Evolutionary conservation across 495 filamentous ascomycete species (phyloP).

Genomic region (Jackrogersella minutella): DNA sequence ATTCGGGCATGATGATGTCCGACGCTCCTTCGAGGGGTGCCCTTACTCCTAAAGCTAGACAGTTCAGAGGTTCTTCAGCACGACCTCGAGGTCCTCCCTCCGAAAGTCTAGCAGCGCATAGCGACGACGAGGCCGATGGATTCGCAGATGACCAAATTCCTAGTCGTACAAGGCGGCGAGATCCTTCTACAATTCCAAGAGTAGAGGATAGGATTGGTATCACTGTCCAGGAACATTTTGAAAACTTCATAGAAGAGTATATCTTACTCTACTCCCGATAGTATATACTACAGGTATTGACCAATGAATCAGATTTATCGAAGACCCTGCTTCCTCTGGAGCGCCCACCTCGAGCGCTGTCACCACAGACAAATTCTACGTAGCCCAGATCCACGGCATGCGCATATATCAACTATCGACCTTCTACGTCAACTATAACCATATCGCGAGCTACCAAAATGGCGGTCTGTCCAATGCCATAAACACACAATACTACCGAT

Average conservation of each 20-base stretch:
- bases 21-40: slow-evolving; percentile 48
- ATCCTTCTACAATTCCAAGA: slow-evolving; percentile 70
- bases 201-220: slow-evolving; percentile 90
- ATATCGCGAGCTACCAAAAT: slow-evolving; percentile 74
- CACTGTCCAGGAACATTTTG: slow-evolving; percentile 83
- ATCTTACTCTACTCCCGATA: slow-evolving; percentile 22
- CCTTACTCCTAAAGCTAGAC: slow-evolving; percentile 47
- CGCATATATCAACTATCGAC: slow-evolving; percentile 87
- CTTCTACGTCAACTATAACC: slow-evolving; percentile 94
- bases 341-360: slow-evolving; percentile 77
- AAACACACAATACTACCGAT: slow-evolving; percentile 90
- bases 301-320: slow-evolving; percentile 66
- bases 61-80: slow-evolving; percentile 61
- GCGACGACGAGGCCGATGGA: slow-evolving; percentile 67
- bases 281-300: slow-evolving; percentile 30
- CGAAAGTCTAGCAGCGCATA: slow-evolving; percentile 69
- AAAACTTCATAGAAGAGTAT: slow-evolving; percentile 87
- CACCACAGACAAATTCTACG: slow-evolving; percentile 91
- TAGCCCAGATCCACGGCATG: slow-evolving; percentile 94
- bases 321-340: slow-evolving; percentile 76
- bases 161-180: slow-evolving; percentile 63
- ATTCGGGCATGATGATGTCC: slow-evolving; percentile 54
- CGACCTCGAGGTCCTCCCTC: slow-evolving; percentile 70
- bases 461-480: slow-evolving; percentile 84
- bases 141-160: slow-evolving; percentile 67